Conservation (phyloP, 2,329 filamentous ascomycete species). For the Alternaria ventricosa region DNA sequence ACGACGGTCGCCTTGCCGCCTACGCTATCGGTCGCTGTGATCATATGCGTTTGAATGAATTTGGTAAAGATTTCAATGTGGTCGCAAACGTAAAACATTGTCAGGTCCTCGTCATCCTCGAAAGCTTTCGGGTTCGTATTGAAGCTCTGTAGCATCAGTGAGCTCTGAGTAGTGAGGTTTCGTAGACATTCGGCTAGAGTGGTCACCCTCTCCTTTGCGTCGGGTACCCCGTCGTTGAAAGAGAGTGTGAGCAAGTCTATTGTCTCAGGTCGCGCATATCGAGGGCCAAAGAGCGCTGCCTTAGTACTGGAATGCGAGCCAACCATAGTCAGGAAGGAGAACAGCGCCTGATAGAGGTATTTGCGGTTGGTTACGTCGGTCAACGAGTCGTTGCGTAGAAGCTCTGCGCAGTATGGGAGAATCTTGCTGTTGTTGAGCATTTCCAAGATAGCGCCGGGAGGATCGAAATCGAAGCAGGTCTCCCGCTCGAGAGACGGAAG, state of each 20-base stretch:
- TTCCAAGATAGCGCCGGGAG: slow-evolving; percentile 35
- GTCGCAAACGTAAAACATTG: slow-evolving; percentile 45
- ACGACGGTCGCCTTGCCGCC: neutral
- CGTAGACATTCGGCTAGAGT: slow-evolving; percentile 35
- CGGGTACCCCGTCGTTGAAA: slow-evolving; percentile 15
- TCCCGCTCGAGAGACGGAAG: slow-evolving; percentile 29
- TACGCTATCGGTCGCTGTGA: neutral
- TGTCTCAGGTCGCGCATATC: slow-evolving; percentile 41
- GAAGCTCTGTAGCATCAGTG: slow-evolving; percentile 27
- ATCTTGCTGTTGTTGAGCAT: slow-evolving; percentile 49
- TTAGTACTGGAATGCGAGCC: slow-evolving; percentile 34
- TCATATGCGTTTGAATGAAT: slow-evolving; percentile 17
- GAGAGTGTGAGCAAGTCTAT: slow-evolving; percentile 49
- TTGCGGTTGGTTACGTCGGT: slow-evolving; percentile 45
- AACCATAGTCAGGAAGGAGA: slow-evolving; percentile 51
- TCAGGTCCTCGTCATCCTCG: slow-evolving; percentile 29
- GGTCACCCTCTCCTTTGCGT: slow-evolving; percentile 15
- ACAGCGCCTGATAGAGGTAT: slow-evolving; percentile 47
- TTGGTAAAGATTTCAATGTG: slow-evolving; percentile 39
- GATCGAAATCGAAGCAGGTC: slow-evolving; percentile 37
- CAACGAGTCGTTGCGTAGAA: slow-evolving; percentile 52
- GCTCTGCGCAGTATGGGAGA: slow-evolving; percentile 47
- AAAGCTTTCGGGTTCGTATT: slow-evolving; percentile 24
- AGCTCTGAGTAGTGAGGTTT: slow-evolving; percentile 34
- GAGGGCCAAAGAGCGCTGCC: slow-evolving; percentile 42